Base-by-base conservation (phyloP, 73 alveolate species). In the Breviolum minutum region DNA sequence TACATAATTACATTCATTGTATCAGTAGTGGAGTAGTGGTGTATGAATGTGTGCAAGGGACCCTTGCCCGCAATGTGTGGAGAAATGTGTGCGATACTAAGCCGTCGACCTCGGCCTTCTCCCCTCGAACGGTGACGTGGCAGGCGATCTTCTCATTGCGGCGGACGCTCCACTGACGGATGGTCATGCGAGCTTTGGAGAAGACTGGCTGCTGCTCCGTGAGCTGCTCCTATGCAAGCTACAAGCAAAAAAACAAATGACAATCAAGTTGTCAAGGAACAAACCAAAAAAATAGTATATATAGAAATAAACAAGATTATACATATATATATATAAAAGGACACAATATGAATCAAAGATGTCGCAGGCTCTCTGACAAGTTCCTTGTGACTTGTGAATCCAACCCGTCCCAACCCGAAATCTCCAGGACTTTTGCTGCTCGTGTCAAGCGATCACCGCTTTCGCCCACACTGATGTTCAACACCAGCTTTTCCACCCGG, bases 41-140 rank as follows among this genome's bases (percentile, higher is more conserved):
- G 54, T 40, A 40, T 40, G 54, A 40, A 40, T 40, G 54, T 40
- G 54, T 40, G 54, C 54, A 40, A 40, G 54, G 54, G 3, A 40
- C 54, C 54, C 54, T 40, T 40, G 54, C 3, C 54, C 54, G 54
- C 3, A 40, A 40, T 40, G 54, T 40, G 54, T 40, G 54, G 54
- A 40, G 54, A 40, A 0, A 0, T 40, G 54, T n/a, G 54, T 40
- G 54, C 54, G 54, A 40, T 3, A 40, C 54, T 40, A 40, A 40
- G 54, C 54, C 54, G 54, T 40, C 89, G 84, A 99, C 99, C 95
- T 99, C 99, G 70, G 99, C 99, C 99, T 99, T 99, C 98, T 95
- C 99, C 63, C 99, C 99, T 4, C 99, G 95, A 32, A 99, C 99
- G 9, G 99, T 99, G 71, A 99, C 99, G 95, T 99, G 99, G 95